phyloP scores from a whole-genome alignment of 1,284 basidiomycete species.

The Kwoniella shivajii region DNA sequence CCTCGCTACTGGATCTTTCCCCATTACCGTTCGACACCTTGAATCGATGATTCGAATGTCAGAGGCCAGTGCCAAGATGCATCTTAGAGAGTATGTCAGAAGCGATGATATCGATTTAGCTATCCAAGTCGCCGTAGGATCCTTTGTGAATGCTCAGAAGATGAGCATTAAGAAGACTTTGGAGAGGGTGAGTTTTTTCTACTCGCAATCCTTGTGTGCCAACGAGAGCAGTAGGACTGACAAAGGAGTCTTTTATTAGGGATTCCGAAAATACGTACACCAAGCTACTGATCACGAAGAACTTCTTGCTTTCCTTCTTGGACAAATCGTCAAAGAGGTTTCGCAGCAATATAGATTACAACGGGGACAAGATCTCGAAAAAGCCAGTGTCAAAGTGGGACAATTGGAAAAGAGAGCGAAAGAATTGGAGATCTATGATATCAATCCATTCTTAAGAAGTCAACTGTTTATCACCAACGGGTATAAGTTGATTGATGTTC shows the following conservation, averaged over 20 bases:
- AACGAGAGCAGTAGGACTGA: background rate
- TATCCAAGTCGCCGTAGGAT: slow-evolving; percentile 90
- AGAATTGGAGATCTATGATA: slow-evolving; percentile 92
- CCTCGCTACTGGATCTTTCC: slow-evolving; percentile 93
- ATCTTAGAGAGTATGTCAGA: slow-evolving; percentile 91
- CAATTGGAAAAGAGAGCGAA: slow-evolving; percentile 86
- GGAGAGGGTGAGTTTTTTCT: slow-evolving; percentile 71
- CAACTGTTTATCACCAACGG: slow-evolving; percentile 88
- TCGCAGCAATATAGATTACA: slow-evolving; percentile 79
- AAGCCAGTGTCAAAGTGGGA: slow-evolving; percentile 70
- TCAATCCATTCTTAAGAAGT: slow-evolving; percentile 78
- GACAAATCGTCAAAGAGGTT: slow-evolving; percentile 92
- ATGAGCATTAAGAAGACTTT: slow-evolving; percentile 97
- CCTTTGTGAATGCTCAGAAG: slow-evolving; percentile 96
- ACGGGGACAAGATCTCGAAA: slow-evolving; percentile 70
- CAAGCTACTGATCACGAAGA: slow-evolving; percentile 95
- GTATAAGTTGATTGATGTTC: slow-evolving; percentile 61
- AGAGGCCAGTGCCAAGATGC: slow-evolving; percentile 98
- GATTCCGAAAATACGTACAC: slow-evolving; percentile 96
- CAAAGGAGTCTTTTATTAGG: slow-evolving; percentile 61
- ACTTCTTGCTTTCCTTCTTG: slow-evolving; percentile 88
- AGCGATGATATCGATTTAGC: slow-evolving; percentile 96
- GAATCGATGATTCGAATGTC: slow-evolving; percentile 99
- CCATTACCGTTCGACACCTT: slow-evolving; percentile 95
- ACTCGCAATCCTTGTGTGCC: slow-evolving; percentile 1